Evolutionary conservation across 257 asterid genomes (phyloP), one percentile per base, ranked within the genome.

Genomic region (Vinca minor): DNA sequence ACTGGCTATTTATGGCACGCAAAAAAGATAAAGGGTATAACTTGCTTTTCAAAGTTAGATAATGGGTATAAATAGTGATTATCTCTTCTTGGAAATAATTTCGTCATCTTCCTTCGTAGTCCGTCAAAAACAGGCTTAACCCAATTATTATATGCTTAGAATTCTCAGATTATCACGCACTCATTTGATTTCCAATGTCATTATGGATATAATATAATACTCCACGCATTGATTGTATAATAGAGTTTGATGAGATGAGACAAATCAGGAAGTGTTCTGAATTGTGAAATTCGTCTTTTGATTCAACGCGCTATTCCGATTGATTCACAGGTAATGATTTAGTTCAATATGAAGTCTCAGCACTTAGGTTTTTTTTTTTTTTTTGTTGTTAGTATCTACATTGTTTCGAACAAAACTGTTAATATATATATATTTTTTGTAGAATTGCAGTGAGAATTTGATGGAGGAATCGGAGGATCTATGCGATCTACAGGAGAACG

Each of bases 401-500:
- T 34, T 52, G 26, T 63, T 44, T 14, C 20, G 13, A 42, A 42
- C 3, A 13, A 29, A 3, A 2, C 53, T 8, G 64, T 42, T 18
- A 21, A n/a, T n/a, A n/a, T n/a, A n/a, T n/a, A n/a, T n/a, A n/a
- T 32, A 49, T 41, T 47, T 49, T 26, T 67, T 35, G 17, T 17
- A 18, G 31, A 66, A 52, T 20, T 63, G 65, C 58, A 46, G 62
- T 29, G 63, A 45, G 4, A 53, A 64, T 76, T 76, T 48, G 73
- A 90, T 91, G 98, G 96, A 84, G 65, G 76, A 72, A 59, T 68
- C 83, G 3, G 89, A 79, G 41, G 94, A 91, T 80, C 46, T 77
- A 18, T 73, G 86, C 65, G 76, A 80, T 73, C 32, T 63, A 13
- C 87, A 68, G 73, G 81, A 80, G 64, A 72, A 73, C 35, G 87